A percentile compares a stretch with the other conserved stretches of the same genome.
Evolutionary conservation across 257 asterid genomes (phyloP).

Genomic region (Leptodermis oblonga): DNA sequence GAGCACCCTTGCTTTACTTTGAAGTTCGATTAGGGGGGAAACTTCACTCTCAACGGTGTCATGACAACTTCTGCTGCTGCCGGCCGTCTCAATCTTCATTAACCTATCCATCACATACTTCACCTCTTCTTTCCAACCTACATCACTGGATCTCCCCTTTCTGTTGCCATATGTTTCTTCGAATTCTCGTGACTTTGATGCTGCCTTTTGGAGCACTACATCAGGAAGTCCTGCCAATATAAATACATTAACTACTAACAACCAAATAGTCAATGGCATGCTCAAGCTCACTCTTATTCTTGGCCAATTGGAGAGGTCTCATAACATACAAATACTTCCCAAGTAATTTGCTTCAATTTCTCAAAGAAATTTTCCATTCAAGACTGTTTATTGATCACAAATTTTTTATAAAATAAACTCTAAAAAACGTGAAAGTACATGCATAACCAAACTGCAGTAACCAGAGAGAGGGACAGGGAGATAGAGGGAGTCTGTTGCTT

Average conservation of each 20-base stretch:
- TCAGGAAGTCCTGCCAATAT: constrained; percentile 79
- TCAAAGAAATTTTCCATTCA: too few species aligned
- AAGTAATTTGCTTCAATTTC: neutral
- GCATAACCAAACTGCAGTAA: neutral
- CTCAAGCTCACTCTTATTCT: neutral
- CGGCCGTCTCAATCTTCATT: constrained; percentile 29
- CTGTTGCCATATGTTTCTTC: constrained; percentile 53
- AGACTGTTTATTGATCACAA: too few species aligned
- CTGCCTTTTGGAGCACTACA: constrained; percentile 62
- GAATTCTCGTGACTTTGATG: constrained; percentile 68
- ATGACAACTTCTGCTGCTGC: constrained; percentile 14
- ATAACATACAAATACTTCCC: neutral
- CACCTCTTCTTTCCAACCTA: constrained; percentile 43
- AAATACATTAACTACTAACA: constrained; percentile 3
- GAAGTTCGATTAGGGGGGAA: constrained; percentile 44
- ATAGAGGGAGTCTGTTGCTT: neutral
- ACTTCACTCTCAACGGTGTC: constrained; percentile 18
- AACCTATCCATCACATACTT: constrained; percentile 34
- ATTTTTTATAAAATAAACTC: too few species aligned
- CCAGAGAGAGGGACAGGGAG: constrained; percentile 2
- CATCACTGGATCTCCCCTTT: constrained; percentile 9
- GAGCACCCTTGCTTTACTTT: constrained; percentile 47
- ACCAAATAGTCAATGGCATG: neutral
- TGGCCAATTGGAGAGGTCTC: too few species aligned
- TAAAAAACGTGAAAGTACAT: neutral